A percentile compares a stretch with the other conserved stretches of the same genome.
Evolutionary conservation across 208 protist genomes (phyloP).

Genomic region (Leishmania mexicana): DNA sequence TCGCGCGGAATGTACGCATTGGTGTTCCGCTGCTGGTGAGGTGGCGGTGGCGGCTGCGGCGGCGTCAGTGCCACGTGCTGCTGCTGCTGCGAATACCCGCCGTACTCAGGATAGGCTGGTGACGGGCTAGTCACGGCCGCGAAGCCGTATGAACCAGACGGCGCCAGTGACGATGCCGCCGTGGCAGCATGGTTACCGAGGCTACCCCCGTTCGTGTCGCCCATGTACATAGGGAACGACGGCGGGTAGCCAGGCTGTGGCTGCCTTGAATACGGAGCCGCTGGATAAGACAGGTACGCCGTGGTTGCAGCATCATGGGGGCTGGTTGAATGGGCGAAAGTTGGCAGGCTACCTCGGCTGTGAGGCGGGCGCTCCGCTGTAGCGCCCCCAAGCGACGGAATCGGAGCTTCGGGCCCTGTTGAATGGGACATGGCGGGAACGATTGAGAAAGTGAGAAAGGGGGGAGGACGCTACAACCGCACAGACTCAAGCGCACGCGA

Average conservation of each 20-base stretch:
- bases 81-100: conserved; percentile 3
- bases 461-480: not conserved
- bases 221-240: not conserved
- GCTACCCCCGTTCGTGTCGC: not conserved
- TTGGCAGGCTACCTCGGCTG: not conserved
- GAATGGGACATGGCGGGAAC: conserved; percentile 1
- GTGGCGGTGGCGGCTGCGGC: not conserved
- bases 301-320: not conserved
- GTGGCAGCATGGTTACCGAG: not conserved
- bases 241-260: conserved; percentile 17
- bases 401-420: not conserved
- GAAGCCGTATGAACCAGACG: not conserved
- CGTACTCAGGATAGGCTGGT: conserved; percentile 8
- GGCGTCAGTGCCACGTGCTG: not conserved
- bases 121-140: not conserved
- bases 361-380: not conserved
- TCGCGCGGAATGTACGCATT: conserved; percentile 22
- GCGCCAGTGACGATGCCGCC: not conserved
- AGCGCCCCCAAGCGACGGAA: not conserved
- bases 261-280: conserved; percentile 12
- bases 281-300: conserved; percentile 3
- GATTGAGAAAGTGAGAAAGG: not conserved
- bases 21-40: conserved; percentile 1
- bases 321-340: not conserved
- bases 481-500: not conserved